Percentiles rank a stretch among this genome's conserved stretches.
Evolutionary conservation across 2,329 filamentous ascomycete genomes (phyloP).

Genomic region (Sporothrix brasiliensis): DNA sequence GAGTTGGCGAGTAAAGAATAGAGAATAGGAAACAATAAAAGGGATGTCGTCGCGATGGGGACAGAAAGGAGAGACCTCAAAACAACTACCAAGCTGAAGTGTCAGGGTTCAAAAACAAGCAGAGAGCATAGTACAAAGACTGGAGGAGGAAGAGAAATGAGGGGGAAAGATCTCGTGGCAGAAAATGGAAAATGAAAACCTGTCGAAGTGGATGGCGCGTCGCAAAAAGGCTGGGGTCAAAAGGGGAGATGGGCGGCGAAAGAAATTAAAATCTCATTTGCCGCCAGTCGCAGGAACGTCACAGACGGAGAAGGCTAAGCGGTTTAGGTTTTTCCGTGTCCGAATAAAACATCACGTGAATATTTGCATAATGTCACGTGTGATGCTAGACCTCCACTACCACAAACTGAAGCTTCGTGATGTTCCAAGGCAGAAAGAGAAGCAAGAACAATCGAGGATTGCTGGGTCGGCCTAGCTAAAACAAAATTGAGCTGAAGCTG

Average conservation of each 20-base stretch:
- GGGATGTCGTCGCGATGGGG: constrained; percentile 3
- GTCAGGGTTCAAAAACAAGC: not conserved
- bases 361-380: not conserved
- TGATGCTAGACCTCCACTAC: no score
- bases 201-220: not conserved
- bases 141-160: not conserved
- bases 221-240: constrained; percentile 15
- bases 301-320: constrained; percentile 1
- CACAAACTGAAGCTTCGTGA: not conserved
- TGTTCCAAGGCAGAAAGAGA: not conserved
- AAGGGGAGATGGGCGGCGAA: constrained; percentile 5
- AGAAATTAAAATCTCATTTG: constrained; percentile 27
- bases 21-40: not conserved
- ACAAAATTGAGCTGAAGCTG: not conserved
- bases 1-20: not conserved
- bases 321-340: constrained; percentile 17
- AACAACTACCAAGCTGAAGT: not conserved
- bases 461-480: not conserved
- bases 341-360: constrained; percentile 6
- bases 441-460: not conserved
- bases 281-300: constrained; percentile 26
- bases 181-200: constrained; percentile 6
- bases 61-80: not conserved
- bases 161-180: not conserved
- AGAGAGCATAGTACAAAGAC: not conserved